A percentile compares a stretch with the other conserved stretches of the same genome.
Conservation (phyloP, 2,329 filamentous ascomycete genomes). For the Colletotrichum spinosum region DNA sequence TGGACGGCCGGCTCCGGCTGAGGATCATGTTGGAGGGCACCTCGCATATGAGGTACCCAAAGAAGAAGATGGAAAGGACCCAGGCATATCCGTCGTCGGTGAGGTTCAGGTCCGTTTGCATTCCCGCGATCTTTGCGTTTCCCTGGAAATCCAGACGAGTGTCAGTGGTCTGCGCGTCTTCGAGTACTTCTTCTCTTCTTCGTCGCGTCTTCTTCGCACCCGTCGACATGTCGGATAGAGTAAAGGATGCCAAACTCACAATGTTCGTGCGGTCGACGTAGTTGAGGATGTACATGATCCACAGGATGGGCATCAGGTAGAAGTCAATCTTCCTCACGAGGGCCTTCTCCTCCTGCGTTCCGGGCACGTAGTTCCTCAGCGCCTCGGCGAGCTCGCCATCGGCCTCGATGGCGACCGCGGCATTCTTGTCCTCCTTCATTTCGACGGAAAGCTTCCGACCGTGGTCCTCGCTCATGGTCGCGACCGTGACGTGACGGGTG, state of each 20-base stretch:
- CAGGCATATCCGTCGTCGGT: conserved; percentile 62
- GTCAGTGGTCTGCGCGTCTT: conserved; percentile 11
- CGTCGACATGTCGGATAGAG: not conserved
- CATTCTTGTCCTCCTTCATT: conserved; percentile 37
- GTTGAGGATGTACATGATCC: conserved; percentile 43
- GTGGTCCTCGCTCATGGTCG: conserved; percentile 22
- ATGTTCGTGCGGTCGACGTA: conserved; percentile 46
- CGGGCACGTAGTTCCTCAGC: conserved; percentile 44
- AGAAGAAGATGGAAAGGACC: conserved; percentile 65
- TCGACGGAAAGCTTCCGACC: conserved; percentile 33
- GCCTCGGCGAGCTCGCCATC: conserved; percentile 43
- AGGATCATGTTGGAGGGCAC: conserved; percentile 67
- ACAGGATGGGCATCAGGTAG: conserved; percentile 18
- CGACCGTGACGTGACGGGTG: not conserved
- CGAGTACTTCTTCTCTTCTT: not conserved
- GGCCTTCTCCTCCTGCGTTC: conserved; percentile 40
- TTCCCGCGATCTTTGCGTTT: conserved; percentile 64
- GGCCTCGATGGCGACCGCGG: conserved; percentile 13
- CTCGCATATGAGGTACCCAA: conserved; percentile 64
- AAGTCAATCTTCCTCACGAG: conserved; percentile 38
- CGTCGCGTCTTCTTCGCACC: not conserved
- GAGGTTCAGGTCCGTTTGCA: conserved; percentile 58
- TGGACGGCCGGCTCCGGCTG: conserved; percentile 58
- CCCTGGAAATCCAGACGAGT: conserved; percentile 42
- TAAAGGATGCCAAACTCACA: conserved; percentile 32